A percentile compares a stretch with the other conserved stretches of the same genome.
Evolutionary conservation across 148 eudicot genomes (phyloP).

Genomic region (Fallopia convolvulus): DNA sequence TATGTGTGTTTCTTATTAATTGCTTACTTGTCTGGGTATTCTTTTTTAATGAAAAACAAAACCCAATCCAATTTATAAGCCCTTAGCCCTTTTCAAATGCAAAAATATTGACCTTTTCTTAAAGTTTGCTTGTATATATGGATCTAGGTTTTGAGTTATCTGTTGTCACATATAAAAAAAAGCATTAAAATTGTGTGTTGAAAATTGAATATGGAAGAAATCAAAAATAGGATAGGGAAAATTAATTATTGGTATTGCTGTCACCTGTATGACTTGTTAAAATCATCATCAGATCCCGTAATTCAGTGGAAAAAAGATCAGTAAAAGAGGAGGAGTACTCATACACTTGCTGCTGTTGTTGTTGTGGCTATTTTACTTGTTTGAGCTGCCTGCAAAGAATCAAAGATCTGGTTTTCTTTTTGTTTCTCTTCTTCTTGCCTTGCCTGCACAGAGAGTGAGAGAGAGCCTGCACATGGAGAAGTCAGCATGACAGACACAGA

Average conservation of each 20-base stretch:
- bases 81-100: neutral
- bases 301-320: neutral
- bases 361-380: neutral
- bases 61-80: neutral
- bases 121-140: neutral
- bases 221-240: neutral
- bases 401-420: neutral
- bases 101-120: neutral
- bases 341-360: neutral
- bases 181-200: neutral
- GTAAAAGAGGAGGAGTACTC: neutral
- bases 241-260: neutral
- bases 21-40: neutral
- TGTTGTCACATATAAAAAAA: neutral
- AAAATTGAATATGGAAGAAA: neutral
- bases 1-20: neutral
- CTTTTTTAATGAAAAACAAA: too few relatives aligned
- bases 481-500: neutral
- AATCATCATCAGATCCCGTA: constrained; percentile 12
- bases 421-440: neutral
- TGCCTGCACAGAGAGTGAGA: neutral
- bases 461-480: constrained; percentile 3
- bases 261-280: constrained; percentile 10
- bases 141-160: too few relatives aligned
- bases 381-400: constrained; percentile 1